Base-by-base conservation (phyloP, 2,329 filamentous ascomycete genomes). In the Pseudogymnoascus pannorum region DNA sequence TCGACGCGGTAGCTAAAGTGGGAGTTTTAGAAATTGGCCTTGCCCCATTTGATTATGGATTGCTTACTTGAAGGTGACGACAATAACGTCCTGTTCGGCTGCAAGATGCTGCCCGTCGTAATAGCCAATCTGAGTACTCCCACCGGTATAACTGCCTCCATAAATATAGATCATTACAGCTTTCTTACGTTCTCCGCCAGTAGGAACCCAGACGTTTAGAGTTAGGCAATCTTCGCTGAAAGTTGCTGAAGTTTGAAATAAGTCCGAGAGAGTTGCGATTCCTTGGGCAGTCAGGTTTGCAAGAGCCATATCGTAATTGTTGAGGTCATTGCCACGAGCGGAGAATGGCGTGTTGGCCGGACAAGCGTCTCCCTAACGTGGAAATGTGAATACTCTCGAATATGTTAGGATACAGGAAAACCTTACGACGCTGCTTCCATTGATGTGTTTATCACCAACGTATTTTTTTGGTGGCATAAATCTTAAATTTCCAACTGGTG, bases 161-260 rank as follows among this genome's bases (percentile, higher is more conserved):
- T 75, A 73, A 8, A 79, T 73, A 72, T 75, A 79, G 20, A 79
- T 69, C 38, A 79, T 64, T n/a, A 79, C 77, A 5, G 78, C 70
- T 44, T 76, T 78, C 38, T 71, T 69, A 14, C 61, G 54, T 5
- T 69, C 69, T 5, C 70, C 67, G 2, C 66, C 67, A 31, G 64
- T 35, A 65, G 60, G 67, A 51, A 71, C 62, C 74, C 72, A 75
- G 6, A 75, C 67, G 44, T 73, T 74, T 12, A 76, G 60, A 1
- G 71, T 72, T 6, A 75, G 63, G 60, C 73, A 75, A 59, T 76
- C 73, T 54, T 75, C 73, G 14, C 44, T 51, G 14, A 51, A 51
- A 6, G 44, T 51, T 51, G 44, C 44, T 20, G 7, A 16, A 16
- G 29, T 8, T 51, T 51, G 44, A 16, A 51, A 61, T 14, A 66